Base-by-base conservation (phyloP, 805 yeast species). In the Sugiyamaella floridensis region DNA sequence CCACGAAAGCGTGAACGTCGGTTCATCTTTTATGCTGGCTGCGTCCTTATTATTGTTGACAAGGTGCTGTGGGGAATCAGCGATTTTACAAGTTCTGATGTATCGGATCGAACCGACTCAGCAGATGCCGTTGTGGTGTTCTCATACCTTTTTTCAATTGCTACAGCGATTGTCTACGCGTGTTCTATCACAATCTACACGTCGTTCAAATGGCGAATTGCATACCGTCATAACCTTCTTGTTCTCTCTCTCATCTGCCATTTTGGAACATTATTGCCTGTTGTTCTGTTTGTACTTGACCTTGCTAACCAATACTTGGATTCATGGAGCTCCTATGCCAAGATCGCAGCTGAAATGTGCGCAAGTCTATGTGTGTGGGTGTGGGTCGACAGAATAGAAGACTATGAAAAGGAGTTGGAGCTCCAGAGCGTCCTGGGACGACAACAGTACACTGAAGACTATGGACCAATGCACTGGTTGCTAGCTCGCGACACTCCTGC, bases 111-210 rank as follows among this genome's bases (percentile, higher is more conserved):
- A 11, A 47, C 50, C 28, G 51, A 47, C 22, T 20, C 61, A 2
- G 48, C 43, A 19, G 64, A 61, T 47, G 60, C 60, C 8, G 20
- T 57, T 12, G 49, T 54, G 2, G 63, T 61, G 26, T 51, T 58
- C 28, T 52, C 59, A 6, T 61, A 61, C 54, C 54, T 61, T 19
- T 57, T 61, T 49, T 52, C 55, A 4, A 55, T 61, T n/a, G 62
- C 61, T 4, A 54, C 54, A 2, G 45, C 59, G 9, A 54, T 60
- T 15, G 32, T 61, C 11, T 61, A 53, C 37, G 57, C 56, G 4
- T 42, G 54, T 16, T 57, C 62, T 40, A 50, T 59, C 37, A 26
- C 54, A 4, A 49, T 51, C 43, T 60, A 54, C 47, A 46, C 58
- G 6, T 37, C 47, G 10, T 16, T 43, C n/a, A 57, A 57, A 34